A percentile compares a stretch with the other conserved stretches of the same genome.
phyloP scores from a whole-genome alignment of 345 rosid genomes.

The Hibiscus tridactylites region DNA sequence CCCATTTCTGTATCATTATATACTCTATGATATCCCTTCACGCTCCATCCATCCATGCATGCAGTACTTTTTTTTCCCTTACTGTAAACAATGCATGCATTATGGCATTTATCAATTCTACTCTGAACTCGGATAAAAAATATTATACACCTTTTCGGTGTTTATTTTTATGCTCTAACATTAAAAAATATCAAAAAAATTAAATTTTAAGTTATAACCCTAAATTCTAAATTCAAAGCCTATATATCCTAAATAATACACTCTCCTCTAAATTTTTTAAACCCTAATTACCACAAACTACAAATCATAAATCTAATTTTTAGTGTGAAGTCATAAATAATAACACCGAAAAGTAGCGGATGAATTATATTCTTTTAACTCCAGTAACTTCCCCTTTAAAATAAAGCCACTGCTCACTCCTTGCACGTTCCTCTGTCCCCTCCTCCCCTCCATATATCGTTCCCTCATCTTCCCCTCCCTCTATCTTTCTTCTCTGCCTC shows the following conservation, averaged over 20 bases:
- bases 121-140: neutral
- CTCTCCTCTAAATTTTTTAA: too few species aligned
- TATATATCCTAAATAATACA: too few species aligned
- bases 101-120: neutral
- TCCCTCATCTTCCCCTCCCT: neutral
- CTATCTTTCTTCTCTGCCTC: neutral
- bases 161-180: too few species aligned
- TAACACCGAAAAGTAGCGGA: too few species aligned
- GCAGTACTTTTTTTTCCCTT: neutral
- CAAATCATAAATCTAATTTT: too few species aligned
- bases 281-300: too few species aligned
- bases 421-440: slow-evolving; percentile 31
- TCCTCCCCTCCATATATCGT: slow-evolving; percentile 10
- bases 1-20: slow-evolving; percentile 17
- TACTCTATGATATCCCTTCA: slow-evolving; percentile 8
- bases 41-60: slow-evolving; percentile 13
- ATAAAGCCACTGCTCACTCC: slow-evolving; percentile 18
- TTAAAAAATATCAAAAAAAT: too few species aligned
- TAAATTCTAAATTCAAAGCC: too few species aligned
- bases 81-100: neutral
- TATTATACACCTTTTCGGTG: too few species aligned
- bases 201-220: too few species aligned
- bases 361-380: too few species aligned
- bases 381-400: neutral
- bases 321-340: too few species aligned